A percentile compares a stretch with the other conserved stretches of the same genome.
Conservation (phyloP, 768 basidiomycete genomes). For the Fomitopsis serialis region DNA sequence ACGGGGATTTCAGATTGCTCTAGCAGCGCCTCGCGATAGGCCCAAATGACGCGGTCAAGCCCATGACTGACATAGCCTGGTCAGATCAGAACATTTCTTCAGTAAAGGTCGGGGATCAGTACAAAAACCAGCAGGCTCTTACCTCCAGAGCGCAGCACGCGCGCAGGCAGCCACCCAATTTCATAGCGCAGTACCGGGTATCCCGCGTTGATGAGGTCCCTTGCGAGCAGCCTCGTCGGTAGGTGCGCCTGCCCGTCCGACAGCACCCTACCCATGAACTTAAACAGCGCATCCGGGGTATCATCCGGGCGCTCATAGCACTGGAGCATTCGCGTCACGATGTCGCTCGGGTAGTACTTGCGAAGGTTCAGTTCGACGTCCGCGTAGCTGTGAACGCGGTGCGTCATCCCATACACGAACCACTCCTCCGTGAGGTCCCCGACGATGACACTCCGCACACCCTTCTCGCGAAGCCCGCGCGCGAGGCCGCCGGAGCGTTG, state of each 20-base stretch:
- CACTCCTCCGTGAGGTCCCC: constrained; percentile 74
- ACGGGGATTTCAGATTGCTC: constrained; percentile 37
- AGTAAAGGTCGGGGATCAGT: neutral
- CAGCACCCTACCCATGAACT: constrained; percentile 53
- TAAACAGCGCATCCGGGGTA: constrained; percentile 32
- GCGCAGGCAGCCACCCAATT: constrained; percentile 66
- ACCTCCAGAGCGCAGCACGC: constrained; percentile 47
- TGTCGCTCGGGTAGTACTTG: constrained; percentile 51
- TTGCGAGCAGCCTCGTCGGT: constrained; percentile 55
- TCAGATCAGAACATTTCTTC: neutral
- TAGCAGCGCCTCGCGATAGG: constrained; percentile 48
- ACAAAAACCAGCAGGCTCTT: constrained; percentile 3
- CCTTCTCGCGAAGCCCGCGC: constrained; percentile 45
- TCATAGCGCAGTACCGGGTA: constrained; percentile 67
- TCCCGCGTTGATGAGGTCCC: constrained; percentile 48
- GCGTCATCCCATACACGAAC: constrained; percentile 71
- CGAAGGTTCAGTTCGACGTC: constrained; percentile 56
- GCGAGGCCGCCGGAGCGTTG: constrained; percentile 61
- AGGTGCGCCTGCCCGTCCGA: constrained; percentile 63
- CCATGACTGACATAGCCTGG: constrained; percentile 69
- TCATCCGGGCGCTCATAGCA: constrained; percentile 39
- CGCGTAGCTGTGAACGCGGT: constrained; percentile 41
- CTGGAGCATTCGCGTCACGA: constrained; percentile 40
- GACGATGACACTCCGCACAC: constrained; percentile 53
- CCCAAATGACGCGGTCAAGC: constrained; percentile 60